These are phyloP conservation scores for Aspergillus hancockii DNA, from an alignment of 495 filamentous ascomycete genomes.

Conservation along the genomic window DNA sequence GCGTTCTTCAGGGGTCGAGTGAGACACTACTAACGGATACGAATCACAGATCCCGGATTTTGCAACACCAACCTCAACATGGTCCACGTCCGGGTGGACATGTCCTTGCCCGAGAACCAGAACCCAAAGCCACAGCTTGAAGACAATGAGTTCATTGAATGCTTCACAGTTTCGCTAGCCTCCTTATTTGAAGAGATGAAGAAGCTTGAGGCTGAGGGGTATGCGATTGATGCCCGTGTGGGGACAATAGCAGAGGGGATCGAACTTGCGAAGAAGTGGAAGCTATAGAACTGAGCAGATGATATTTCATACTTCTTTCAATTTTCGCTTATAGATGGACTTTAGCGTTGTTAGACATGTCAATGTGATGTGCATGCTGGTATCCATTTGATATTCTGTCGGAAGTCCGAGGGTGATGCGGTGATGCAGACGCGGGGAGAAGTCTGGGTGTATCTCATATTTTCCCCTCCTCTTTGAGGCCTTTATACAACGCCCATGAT, in stretches of 20 bases:
- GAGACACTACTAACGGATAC: slow-evolving; percentile 1
- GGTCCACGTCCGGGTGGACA: slow-evolving; percentile 79
- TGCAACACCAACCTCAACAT: slow-evolving; percentile 87
- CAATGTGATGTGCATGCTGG: neutral
- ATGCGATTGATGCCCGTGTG: slow-evolving; percentile 82
- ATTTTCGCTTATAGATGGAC: neutral
- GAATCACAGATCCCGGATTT: slow-evolving; percentile 64
- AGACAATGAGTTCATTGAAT: slow-evolving; percentile 89
- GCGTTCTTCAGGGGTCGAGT: neutral
- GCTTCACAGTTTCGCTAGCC: slow-evolving; percentile 69
- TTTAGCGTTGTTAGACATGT: neutral
- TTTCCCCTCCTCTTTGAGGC: slow-evolving; percentile 65
- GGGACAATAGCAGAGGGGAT: slow-evolving; percentile 85
- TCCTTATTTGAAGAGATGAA: slow-evolving; percentile 68
- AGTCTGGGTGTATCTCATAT: slow-evolving; percentile 33
- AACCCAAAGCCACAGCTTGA: slow-evolving; percentile 74
- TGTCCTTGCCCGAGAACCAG: slow-evolving; percentile 67
- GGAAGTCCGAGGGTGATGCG: neutral
- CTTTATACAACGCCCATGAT: slow-evolving; percentile 76
- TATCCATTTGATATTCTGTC: neutral
- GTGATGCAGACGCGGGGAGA: neutral
- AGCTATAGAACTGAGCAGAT: slow-evolving; percentile 28
- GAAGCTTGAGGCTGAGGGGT: slow-evolving; percentile 70
- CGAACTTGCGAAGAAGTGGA: slow-evolving; percentile 69
- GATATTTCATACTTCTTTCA: neutral